phyloP scores from a whole-genome alignment of 169 alveolate species.

The Plasmodium ovale region DNA sequence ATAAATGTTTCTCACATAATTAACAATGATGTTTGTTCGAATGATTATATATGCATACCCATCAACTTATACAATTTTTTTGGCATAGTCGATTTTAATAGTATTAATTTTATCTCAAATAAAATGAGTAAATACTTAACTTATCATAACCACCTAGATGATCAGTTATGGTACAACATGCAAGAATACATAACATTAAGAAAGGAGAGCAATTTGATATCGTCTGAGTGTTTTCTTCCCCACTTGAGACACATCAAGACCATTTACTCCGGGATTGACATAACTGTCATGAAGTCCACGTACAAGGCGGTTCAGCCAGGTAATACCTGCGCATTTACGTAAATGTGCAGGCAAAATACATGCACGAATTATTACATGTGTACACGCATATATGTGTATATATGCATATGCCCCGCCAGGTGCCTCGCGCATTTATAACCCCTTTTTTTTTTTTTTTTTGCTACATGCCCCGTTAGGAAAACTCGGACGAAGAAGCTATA shows the following conservation, averaged over 20 bases:
- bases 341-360: no score
- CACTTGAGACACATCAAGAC: conserved; percentile 51
- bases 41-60: conserved; percentile 71
- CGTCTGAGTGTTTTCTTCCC: conserved; percentile 56
- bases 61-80: conserved; percentile 55
- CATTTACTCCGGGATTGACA: conserved; percentile 65
- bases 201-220: conserved; percentile 28
- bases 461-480: conserved; percentile 15
- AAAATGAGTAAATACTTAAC: conserved; percentile 50
- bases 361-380: no score
- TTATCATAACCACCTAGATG: conserved; percentile 56
- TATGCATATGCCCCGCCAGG: background rate
- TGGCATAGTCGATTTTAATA: conserved; percentile 46
- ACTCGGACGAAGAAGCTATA: conserved; percentile 36
- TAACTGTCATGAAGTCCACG: conserved; percentile 72
- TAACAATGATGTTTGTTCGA: conserved; percentile 51
- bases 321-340: no score
- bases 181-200: conserved; percentile 37
- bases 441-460: background rate
- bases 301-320: conserved; percentile 72
- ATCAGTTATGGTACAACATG: conserved; percentile 62
- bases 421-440: background rate
- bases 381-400: background rate
- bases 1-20: conserved; percentile 68
- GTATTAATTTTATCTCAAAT: conserved; percentile 37